Base-by-base conservation (phyloP, 306 rosid species). In the Trifolium fragiferum region DNA sequence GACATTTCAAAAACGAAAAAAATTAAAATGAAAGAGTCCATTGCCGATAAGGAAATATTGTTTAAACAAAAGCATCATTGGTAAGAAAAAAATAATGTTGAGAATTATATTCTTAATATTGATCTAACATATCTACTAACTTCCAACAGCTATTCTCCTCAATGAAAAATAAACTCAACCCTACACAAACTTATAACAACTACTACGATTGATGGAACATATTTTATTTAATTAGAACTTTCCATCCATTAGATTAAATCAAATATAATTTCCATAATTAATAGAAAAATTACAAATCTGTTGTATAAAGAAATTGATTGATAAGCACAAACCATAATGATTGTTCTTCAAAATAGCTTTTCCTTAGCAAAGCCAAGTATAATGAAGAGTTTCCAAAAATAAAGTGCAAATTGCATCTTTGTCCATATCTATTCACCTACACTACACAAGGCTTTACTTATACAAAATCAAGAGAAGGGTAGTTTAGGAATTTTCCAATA, bases 381-480 rank as follows among this genome's bases (percentile, higher is more conserved):
- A 66, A 60, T 55, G 32, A 55, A 43, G 66, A 44, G 19, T 23
- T 7, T 63, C 10, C 63, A 7, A 64, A 78, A 40, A 74, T 50
- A 47, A 69, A 35, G 30, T 49, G 27, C 62, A 19, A 33, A 5
- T 25, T 49, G 41, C 16, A 63, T 68, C 27, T 50, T 23, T 49
- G 77, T 76, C 40, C 67, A 74, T 35, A 75, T 60, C 50, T 16
- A 18, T 38, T 47, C 69, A 66, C 49, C 21, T 13, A 33, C 51
- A 20, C 8, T 54, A 78, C 68, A 70, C 60, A 62, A 54, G 63
- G 51, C 5, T 49, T 15, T 59, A 62, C 76, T 78, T 62, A 60
- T 85, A 83, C 59, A 55, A 68, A 58, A 74, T 8, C 65, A 30
- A n/a, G 23, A 40, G 53, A 54, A 66, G 87, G 92, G 43, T 58